These are phyloP conservation scores for Calocybe indica DNA, from an alignment of 768 basidiomycete genomes.

Conservation along the genomic window DNA sequence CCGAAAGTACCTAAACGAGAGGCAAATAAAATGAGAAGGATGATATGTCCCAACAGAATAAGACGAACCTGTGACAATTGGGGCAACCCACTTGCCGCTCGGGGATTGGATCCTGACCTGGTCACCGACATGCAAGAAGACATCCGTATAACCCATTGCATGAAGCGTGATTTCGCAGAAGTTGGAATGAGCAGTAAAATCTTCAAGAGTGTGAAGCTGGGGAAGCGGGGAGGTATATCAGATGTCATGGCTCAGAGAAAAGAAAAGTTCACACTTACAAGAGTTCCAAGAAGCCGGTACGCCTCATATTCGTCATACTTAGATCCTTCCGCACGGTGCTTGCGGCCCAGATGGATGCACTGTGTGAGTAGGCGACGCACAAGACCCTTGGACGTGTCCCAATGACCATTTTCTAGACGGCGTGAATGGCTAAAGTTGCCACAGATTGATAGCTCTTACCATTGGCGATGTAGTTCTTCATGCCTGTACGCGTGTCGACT, in stretches of 20 bases:
- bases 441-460: constrained; percentile 23
- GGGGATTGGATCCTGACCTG: constrained; percentile 69
- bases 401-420: constrained; percentile 53
- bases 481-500: constrained; percentile 78
- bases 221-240: not conserved
- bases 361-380: constrained; percentile 66
- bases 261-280: constrained; percentile 41
- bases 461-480: constrained; percentile 96
- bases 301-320: constrained; percentile 75
- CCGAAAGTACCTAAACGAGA: constrained; percentile 58
- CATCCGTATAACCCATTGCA: constrained; percentile 63
- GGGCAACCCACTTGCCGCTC: constrained; percentile 69
- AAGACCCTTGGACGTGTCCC: constrained; percentile 84
- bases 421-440: not conserved
- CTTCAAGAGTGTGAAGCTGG: constrained; percentile 77
- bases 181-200: constrained; percentile 87
- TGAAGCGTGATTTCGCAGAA: constrained; percentile 83
- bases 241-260: not conserved
- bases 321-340: constrained; percentile 46
- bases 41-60: not conserved
- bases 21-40: not conserved
- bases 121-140: constrained; percentile 87
- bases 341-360: constrained; percentile 77
- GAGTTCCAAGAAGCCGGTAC: constrained; percentile 66
- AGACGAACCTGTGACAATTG: constrained; percentile 66